Base-by-base conservation (phyloP, 352 stramenopile genomes). In the Phytophthora pinifolia region DNA sequence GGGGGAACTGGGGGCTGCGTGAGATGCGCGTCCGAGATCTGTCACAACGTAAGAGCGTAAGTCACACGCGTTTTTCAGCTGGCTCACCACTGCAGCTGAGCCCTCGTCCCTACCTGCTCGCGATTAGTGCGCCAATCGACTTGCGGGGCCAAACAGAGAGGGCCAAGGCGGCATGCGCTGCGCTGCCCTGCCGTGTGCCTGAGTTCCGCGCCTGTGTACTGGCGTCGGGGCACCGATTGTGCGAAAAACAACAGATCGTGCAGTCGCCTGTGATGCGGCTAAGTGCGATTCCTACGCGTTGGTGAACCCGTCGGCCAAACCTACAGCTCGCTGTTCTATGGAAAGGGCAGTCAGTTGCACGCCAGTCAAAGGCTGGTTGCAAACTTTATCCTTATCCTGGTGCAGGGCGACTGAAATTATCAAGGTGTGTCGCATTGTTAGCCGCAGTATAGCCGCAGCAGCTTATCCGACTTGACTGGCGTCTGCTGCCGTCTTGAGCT, bases 171-270 rank as follows among this genome's bases (percentile, higher is more conserved):
- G 65, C 65, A 74, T 74, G 41, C 62, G 62, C 52, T 74, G 51
- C 45, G 22, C 46, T 55, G 42, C 29, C 51, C 41, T 55, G 32
- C 44, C 18, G 29, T 42, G 44, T 38, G 49, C 57, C 56, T 64
- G 50, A 64, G 58, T 71, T 65, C 64, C 59, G 35, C 51, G 54
- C 61, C 67, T 30, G 34, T 61, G 52, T 68, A 51, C 59, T 67
- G 30, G 56, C 46, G 48, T 65, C 53, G 49, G 45, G 44, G 33
- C 58, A 54, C 46, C 22, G 22, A 27, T 27, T 54, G 45, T 45
- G 46, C 63, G 61, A 70, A 69, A 67, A 74, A 68, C 63, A 72
- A 67, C 43, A 55, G 60, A 65, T 65, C 48, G 61, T 68, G 68
- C 39, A 62, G 66, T 74, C 66, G 66, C 65, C 38, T 59, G 12